These are phyloP conservation scores for Populus euphratica DNA, from an alignment of 345 rosid genomes.

Conservation along the genomic window DNA sequence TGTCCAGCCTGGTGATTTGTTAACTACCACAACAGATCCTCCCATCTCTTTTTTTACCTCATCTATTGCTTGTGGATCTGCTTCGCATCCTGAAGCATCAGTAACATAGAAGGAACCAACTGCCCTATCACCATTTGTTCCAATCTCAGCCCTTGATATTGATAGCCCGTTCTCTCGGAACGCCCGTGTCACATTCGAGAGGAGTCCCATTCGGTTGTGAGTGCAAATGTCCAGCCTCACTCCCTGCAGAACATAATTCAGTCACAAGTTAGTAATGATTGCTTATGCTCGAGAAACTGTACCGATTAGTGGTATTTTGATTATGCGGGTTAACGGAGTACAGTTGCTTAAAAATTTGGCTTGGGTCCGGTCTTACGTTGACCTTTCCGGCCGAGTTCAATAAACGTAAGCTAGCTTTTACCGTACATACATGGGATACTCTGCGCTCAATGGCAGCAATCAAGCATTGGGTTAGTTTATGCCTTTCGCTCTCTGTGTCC, in stretches of 20 bases:
- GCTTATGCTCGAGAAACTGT: too few species aligned
- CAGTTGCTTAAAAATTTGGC: too few species aligned
- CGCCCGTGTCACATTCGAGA: slow-evolving; percentile 57
- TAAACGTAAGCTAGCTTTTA: too few species aligned
- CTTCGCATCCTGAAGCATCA: slow-evolving; percentile 59
- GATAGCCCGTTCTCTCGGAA: slow-evolving; percentile 75
- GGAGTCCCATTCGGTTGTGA: slow-evolving; percentile 53
- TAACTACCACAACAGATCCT: slow-evolving; percentile 46
- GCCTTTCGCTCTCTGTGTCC: slow-evolving; percentile 55
- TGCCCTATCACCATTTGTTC: slow-evolving; percentile 50
- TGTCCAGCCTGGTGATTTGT: slow-evolving; percentile 35
- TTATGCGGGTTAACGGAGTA: too few species aligned
- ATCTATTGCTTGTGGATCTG: slow-evolving; percentile 34
- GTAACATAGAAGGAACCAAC: slow-evolving; percentile 67
- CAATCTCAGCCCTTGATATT: slow-evolving; percentile 56
- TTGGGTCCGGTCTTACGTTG: too few species aligned
- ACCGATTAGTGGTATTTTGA: too few species aligned
- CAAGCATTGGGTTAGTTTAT: slow-evolving; percentile 50
- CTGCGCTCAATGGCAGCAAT: slow-evolving; percentile 80
- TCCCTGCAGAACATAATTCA: slow-evolving; percentile 37
- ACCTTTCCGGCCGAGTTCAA: too few species aligned
- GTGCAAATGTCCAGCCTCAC: slow-evolving; percentile 58
- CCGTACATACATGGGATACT: slow-evolving; percentile 41
- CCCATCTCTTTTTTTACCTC: slow-evolving; percentile 56
- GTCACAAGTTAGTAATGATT: background rate